phyloP scores from a whole-genome alignment of 2,329 filamentous ascomycete genomes.

The Xylaria sp. region DNA sequence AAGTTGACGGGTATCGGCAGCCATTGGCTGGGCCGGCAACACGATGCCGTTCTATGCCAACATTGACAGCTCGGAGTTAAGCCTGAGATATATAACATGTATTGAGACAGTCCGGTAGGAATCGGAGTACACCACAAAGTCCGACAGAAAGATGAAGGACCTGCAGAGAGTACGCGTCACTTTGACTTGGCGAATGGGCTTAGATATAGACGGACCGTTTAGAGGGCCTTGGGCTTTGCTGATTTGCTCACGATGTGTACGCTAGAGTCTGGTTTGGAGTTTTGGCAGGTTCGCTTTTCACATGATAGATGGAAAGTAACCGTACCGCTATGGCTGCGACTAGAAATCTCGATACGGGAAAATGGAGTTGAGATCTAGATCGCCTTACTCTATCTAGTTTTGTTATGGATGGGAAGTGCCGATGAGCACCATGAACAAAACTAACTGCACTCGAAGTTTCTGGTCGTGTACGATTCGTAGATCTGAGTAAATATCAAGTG shows the following conservation, averaged over 20 bases:
- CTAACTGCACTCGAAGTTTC: no score
- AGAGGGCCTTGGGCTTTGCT: no score
- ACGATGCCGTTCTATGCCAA: neutral
- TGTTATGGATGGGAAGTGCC: neutral
- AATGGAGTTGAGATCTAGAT: neutral
- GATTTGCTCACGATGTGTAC: neutral
- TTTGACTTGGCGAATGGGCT: slow-evolving; percentile 24
- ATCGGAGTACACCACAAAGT: neutral
- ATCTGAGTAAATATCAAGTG: no score
- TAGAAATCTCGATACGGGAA: neutral
- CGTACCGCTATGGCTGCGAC: neutral
- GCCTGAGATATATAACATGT: neutral
- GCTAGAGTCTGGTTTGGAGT: neutral
- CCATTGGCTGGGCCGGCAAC: neutral
- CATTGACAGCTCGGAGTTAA: slow-evolving; percentile 4
- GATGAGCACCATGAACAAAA: no score
- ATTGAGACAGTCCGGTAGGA: neutral
- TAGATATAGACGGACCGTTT: slow-evolving; percentile 1
- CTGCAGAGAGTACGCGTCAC: slow-evolving; percentile 18
- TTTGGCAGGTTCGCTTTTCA: neutral
- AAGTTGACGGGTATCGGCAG: neutral
- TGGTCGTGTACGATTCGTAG: no score
- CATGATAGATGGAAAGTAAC: neutral
- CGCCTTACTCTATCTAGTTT: neutral
- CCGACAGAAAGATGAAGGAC: neutral